phyloP scores from a whole-genome alignment of 2,329 filamentous ascomycete species.

The Alternaria conjuncta region DNA sequence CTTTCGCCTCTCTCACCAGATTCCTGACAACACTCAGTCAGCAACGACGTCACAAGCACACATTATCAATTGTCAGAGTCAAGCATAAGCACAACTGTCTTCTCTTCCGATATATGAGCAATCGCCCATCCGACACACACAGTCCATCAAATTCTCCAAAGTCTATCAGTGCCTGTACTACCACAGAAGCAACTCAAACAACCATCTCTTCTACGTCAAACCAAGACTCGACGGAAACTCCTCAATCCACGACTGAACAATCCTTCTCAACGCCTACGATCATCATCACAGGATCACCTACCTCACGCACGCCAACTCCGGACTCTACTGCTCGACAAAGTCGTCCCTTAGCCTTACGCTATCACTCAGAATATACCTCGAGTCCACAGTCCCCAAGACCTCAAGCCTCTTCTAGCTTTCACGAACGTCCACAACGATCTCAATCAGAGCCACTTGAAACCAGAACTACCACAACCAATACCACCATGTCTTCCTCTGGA shows the following conservation, averaged over 20 bases:
- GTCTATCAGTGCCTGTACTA: slow-evolving; percentile 9
- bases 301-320: slow-evolving; percentile 11
- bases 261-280: slow-evolving; percentile 24
- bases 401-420: slow-evolving; percentile 17
- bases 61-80: background rate
- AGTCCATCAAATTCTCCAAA: slow-evolving; percentile 35
- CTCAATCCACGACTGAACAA: slow-evolving; percentile 31
- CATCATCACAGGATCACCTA: slow-evolving; percentile 21
- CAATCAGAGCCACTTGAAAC: slow-evolving; percentile 21
- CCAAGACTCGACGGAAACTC: slow-evolving; percentile 22
- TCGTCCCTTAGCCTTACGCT: slow-evolving; percentile 15
- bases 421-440: slow-evolving; percentile 20
- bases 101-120: slow-evolving; percentile 29
- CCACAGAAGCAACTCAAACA: slow-evolving; percentile 14
- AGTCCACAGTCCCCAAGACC: slow-evolving; percentile 20
- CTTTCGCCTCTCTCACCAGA: background rate
- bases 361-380: slow-evolving; percentile 9
- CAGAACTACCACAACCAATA: slow-evolving; percentile 1
- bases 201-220: slow-evolving; percentile 6
- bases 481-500: slow-evolving; percentile 43
- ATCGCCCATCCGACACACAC: slow-evolving; percentile 20
- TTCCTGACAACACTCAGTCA: slow-evolving; percentile 1
- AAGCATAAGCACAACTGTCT: slow-evolving; percentile 3
- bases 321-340: slow-evolving; percentile 16
- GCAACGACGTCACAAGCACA: slow-evolving; percentile 7